phyloP scores from a whole-genome alignment of 768 basidiomycete species.

The Tephrocybe rancida region DNA sequence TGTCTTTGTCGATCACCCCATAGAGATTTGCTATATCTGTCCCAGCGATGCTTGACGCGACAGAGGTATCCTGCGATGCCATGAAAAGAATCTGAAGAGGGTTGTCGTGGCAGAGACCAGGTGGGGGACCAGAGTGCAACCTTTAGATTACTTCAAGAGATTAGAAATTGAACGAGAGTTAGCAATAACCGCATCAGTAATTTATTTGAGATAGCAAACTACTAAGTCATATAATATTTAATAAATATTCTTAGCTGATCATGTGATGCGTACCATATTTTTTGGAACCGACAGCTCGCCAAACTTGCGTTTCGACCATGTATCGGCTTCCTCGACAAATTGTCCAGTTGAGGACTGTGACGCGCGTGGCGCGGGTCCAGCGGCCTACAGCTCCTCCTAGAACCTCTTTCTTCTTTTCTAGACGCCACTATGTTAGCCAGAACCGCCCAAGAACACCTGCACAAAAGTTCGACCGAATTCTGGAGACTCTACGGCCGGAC shows the following conservation, averaged over 20 bases:
- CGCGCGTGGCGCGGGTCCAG: slow-evolving; percentile 32
- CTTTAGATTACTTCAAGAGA: no score
- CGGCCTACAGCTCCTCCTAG: neutral
- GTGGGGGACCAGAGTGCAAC: no score
- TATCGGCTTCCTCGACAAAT: slow-evolving; percentile 23
- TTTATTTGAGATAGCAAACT: neutral
- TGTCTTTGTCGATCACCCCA: slow-evolving; percentile 63
- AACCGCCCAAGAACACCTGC: slow-evolving; percentile 1
- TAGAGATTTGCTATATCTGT: slow-evolving; percentile 59
- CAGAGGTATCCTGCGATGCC: slow-evolving; percentile 31
- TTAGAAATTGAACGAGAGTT: no score
- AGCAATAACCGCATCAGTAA: neutral
- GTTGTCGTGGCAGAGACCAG: neutral
- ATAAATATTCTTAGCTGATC: neutral
- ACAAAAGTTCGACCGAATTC: slow-evolving; percentile 22
- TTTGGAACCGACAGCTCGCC: slow-evolving; percentile 1
- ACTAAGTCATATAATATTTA: no score
- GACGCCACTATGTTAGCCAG: slow-evolving; percentile 19
- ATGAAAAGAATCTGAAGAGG: slow-evolving; percentile 1
- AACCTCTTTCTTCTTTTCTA: neutral
- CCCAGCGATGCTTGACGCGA: slow-evolving; percentile 46
- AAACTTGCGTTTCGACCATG: slow-evolving; percentile 16
- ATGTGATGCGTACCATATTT: slow-evolving; percentile 16
- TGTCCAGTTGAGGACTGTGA: slow-evolving; percentile 17
- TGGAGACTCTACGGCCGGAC: slow-evolving; percentile 19